Conservation (phyloP, 75 land plant genomes). For the Pinus tabuliformis region DNA sequence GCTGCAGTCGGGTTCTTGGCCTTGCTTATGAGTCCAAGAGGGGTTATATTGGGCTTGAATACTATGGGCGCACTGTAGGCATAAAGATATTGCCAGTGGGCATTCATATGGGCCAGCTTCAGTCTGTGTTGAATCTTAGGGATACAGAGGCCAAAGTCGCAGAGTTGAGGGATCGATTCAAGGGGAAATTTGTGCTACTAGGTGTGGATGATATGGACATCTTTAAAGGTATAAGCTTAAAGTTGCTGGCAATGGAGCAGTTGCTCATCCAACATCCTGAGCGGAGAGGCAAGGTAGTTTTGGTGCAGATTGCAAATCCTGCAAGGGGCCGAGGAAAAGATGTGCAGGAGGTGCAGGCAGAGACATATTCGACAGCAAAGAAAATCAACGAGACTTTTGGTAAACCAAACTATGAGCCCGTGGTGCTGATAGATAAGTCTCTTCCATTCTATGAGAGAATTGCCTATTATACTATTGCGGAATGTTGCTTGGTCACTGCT, state of each 20-base stretch:
- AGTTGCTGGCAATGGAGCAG: constrained; percentile 45
- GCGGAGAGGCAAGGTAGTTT: constrained; percentile 44
- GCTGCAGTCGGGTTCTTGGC: constrained; percentile 46
- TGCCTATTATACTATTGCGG: constrained; percentile 52
- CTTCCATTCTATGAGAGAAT: constrained; percentile 35
- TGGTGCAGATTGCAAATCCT: constrained; percentile 51
- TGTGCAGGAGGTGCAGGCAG: constrained; percentile 33
- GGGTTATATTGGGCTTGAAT: constrained; percentile 56
- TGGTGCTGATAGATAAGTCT: constrained; percentile 44
- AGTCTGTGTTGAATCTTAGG: constrained; percentile 27
- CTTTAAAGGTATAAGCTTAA: constrained; percentile 48
- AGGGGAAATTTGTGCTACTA: constrained; percentile 33
- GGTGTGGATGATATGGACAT: constrained; percentile 53
- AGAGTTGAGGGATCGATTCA: constrained; percentile 37
- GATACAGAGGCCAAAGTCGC: constrained; percentile 27
- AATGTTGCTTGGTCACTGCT: constrained; percentile 52
- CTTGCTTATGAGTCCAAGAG: constrained; percentile 41
- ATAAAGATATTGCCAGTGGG: constrained; percentile 55
- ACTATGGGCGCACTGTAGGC: constrained; percentile 60
- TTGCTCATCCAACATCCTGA: constrained; percentile 35
- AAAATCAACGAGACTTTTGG: constrained; percentile 33
- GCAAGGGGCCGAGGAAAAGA: constrained; percentile 44
- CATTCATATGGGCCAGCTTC: constrained; percentile 46
- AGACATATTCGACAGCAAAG: constrained; percentile 31
- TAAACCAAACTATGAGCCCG: constrained; percentile 50